phyloP scores from a whole-genome alignment of 1,284 basidiomycete genomes.

The Gymnopus androsaceus region DNA sequence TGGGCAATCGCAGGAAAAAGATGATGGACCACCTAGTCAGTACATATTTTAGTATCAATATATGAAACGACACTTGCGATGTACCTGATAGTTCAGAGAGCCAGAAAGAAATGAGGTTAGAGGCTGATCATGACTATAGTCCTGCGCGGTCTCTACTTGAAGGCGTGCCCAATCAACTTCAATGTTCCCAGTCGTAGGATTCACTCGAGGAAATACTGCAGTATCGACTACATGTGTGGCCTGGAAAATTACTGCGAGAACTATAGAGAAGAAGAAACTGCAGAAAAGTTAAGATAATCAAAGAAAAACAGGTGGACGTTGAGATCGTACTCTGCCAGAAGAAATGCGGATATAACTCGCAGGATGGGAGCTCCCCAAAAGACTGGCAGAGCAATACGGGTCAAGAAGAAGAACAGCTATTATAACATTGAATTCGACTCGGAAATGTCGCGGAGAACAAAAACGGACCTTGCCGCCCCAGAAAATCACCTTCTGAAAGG shows the following conservation, averaged over 20 bases:
- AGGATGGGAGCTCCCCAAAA: not conserved
- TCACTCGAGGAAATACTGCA: slow-evolving; percentile 2
- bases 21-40: not conserved
- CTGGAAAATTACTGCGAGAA: slow-evolving; percentile 5
- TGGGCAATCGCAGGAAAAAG: slow-evolving; percentile 3
- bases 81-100: slow-evolving; percentile 4
- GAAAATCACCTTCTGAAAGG: slow-evolving; percentile 1
- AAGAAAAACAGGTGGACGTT: not conserved
- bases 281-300: not conserved
- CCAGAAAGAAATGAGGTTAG: not conserved
- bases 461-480: slow-evolving; percentile 4
- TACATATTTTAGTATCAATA: not conserved
- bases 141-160: slow-evolving; percentile 7
- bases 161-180: slow-evolving; percentile 4
- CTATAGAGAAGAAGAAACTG: not conserved
- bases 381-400: not conserved
- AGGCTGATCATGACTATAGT: slow-evolving; percentile 3
- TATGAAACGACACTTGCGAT: not conserved
- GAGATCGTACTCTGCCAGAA: not conserved
- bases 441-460: not conserved
- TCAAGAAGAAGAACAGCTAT: not conserved
- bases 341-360: not conserved
- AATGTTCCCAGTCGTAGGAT: slow-evolving; percentile 3
- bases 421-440: not conserved
- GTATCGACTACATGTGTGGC: slow-evolving; percentile 4